Evolutionary conservation across 2,329 filamentous ascomycete species (phyloP).

Genomic region (Aspergillus caelatus): DNA sequence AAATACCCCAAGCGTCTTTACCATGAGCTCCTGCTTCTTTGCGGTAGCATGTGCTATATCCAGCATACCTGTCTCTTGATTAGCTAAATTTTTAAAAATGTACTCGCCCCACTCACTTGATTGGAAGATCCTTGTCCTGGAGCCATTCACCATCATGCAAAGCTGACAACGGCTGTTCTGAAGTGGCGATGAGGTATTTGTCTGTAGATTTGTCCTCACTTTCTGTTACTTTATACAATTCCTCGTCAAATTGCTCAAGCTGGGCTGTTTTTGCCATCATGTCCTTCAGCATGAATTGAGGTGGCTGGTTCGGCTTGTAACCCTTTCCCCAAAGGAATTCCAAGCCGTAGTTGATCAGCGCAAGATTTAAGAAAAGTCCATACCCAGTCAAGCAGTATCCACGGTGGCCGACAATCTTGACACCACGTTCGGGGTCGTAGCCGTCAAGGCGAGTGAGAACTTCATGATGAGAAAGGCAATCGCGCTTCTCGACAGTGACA

Average conservation of each 20-base stretch:
- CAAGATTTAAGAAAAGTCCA: slow-evolving; percentile 89
- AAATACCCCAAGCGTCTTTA: slow-evolving; percentile 95
- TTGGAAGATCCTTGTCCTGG: slow-evolving; percentile 77
- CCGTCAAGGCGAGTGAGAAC: slow-evolving; percentile 85
- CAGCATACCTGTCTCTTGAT: slow-evolving; percentile 63
- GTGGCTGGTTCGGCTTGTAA: slow-evolving; percentile 81
- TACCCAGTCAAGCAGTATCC: slow-evolving; percentile 91
- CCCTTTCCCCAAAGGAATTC: slow-evolving; percentile 82
- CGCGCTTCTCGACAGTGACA: slow-evolving; percentile 71
- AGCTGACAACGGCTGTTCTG: slow-evolving; percentile 91
- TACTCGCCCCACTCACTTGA: slow-evolving; percentile 62
- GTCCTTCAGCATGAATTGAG: slow-evolving; percentile 92
- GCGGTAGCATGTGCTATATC: slow-evolving; percentile 93
- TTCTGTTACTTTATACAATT: slow-evolving; percentile 91
- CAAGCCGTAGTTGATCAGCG: slow-evolving; percentile 91
- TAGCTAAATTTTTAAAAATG: slow-evolving; percentile 7
- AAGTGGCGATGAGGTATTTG: slow-evolving; percentile 82
- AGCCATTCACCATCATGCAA: slow-evolving; percentile 96
- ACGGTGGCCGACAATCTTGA: slow-evolving; percentile 91
- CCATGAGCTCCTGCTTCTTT: slow-evolving; percentile 92
- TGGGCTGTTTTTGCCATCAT: slow-evolving; percentile 99
- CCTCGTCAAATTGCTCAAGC: slow-evolving; percentile 95
- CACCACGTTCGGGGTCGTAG: slow-evolving; percentile 88
- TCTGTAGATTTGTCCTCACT: slow-evolving; percentile 84
- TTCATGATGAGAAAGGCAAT: slow-evolving; percentile 88